Conservation (phyloP, 2,329 filamentous ascomycete species). For the Apiospora malaysiana region DNA sequence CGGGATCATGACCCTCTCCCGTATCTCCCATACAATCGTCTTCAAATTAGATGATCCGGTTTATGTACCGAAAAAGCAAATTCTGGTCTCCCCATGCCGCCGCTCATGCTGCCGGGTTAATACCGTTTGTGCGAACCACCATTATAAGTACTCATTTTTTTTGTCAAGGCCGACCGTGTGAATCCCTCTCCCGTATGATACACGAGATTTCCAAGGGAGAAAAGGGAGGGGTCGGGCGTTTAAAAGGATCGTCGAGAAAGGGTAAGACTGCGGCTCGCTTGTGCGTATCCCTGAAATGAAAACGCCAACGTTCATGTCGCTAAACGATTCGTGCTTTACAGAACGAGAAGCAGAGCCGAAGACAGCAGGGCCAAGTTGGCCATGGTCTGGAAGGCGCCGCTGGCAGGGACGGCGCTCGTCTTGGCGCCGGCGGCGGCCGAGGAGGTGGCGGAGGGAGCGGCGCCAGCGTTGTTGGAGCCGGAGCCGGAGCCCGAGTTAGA, state of each 20-base stretch:
- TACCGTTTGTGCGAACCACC: slow-evolving; percentile 7
- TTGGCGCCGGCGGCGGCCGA: slow-evolving; percentile 25
- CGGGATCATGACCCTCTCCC: background rate
- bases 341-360: slow-evolving; percentile 33
- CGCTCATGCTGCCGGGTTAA: slow-evolving; percentile 21
- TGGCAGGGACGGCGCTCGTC: slow-evolving; percentile 27
- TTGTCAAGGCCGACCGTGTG: background rate
- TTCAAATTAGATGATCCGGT: slow-evolving; percentile 20
- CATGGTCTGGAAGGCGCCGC: slow-evolving; percentile 32
- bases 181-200: background rate
- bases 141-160: slow-evolving; percentile 2
- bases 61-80: background rate
- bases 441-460: slow-evolving; percentile 22
- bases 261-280: background rate
- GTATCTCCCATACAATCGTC: slow-evolving; percentile 22
- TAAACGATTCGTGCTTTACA: slow-evolving; percentile 36
- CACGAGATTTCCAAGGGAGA: background rate
- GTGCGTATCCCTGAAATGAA: background rate
- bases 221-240: background rate
- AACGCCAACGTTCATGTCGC: background rate
- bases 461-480: slow-evolving; percentile 20
- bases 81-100: slow-evolving; percentile 1
- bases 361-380: slow-evolving; percentile 38
- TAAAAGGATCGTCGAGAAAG: slow-evolving; percentile 11
- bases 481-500: slow-evolving; percentile 17